Conservation (phyloP, 2,329 filamentous ascomycete species). For the Alternaria atra region DNA sequence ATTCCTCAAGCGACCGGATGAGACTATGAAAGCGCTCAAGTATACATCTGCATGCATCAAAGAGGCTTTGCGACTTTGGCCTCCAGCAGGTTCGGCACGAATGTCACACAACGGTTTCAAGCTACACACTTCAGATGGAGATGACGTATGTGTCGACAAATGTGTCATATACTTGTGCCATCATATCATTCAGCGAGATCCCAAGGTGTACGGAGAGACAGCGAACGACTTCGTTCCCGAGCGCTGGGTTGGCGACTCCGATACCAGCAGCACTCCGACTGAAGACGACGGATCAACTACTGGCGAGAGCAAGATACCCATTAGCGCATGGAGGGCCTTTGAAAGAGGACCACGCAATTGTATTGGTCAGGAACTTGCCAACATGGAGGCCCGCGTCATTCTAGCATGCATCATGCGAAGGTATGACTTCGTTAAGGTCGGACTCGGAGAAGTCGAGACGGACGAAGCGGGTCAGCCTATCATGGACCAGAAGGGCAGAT, state of each 20-base stretch:
- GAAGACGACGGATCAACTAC: slow-evolving; percentile 22
- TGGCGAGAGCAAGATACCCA: slow-evolving; percentile 40
- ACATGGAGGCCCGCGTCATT: slow-evolving; percentile 62
- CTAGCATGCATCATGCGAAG: slow-evolving; percentile 53
- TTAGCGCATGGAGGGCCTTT: slow-evolving; percentile 64
- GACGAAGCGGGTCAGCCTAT: slow-evolving; percentile 37
- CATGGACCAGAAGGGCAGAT: slow-evolving; percentile 40
- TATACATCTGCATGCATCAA: slow-evolving; percentile 65
- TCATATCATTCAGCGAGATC: slow-evolving; percentile 51
- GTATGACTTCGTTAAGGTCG: slow-evolving; percentile 49
- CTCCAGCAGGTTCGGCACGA: slow-evolving; percentile 59
- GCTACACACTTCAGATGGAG: slow-evolving; percentile 53
- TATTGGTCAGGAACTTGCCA: slow-evolving; percentile 66
- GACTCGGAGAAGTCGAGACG: slow-evolving; percentile 38
- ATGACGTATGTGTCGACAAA: slow-evolving; percentile 56
- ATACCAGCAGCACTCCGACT: slow-evolving; percentile 29
- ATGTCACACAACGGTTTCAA: slow-evolving; percentile 51
- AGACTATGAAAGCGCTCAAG: slow-evolving; percentile 59
- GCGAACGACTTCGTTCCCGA: slow-evolving; percentile 47
- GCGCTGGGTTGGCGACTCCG: slow-evolving; percentile 50
- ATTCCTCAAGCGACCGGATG: slow-evolving; percentile 55
- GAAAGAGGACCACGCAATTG: slow-evolving; percentile 65
- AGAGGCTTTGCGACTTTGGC: slow-evolving; percentile 64
- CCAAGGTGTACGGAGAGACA: slow-evolving; percentile 43
- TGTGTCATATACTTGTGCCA: slow-evolving; percentile 57